Evolutionary conservation across 2,329 filamentous ascomycete species (phyloP).

Genomic region (Orbilia brochopaga): DNA sequence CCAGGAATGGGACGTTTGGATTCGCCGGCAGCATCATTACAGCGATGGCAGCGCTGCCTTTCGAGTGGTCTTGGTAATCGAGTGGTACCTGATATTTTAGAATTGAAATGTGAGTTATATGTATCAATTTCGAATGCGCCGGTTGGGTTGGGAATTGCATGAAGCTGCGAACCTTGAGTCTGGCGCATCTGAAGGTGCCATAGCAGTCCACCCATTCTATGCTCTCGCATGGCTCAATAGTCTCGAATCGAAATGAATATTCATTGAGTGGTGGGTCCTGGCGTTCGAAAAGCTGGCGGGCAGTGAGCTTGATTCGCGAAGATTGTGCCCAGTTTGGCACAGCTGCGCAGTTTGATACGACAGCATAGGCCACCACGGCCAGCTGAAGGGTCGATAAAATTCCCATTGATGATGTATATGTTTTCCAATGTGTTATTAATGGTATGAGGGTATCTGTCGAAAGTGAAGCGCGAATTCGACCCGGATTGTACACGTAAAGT

Average conservation of each 20-base stretch:
- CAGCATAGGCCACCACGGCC: conserved; percentile 10
- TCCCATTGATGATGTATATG: conserved; percentile 32
- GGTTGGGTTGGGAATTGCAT: too few relatives aligned
- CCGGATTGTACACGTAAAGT: too few relatives aligned
- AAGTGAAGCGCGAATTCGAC: too few relatives aligned
- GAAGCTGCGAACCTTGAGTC: conserved; percentile 33
- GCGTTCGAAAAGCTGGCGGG: not conserved
- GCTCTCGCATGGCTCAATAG: conserved; percentile 22
- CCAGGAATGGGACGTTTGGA: conserved; percentile 14
- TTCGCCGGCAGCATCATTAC: conserved; percentile 30
- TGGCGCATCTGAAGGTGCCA: conserved; percentile 30
- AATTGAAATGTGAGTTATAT: not conserved
- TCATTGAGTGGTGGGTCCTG: conserved; percentile 10
- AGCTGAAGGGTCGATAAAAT: conserved; percentile 23
- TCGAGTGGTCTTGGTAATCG: conserved; percentile 30
- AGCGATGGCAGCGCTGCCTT: conserved; percentile 32
- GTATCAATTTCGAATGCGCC: not conserved
- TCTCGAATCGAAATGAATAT: conserved; percentile 35
- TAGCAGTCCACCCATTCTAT: conserved; percentile 46
- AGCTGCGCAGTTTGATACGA: conserved; percentile 23
- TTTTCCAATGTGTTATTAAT: too few relatives aligned
- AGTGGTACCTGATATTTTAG: conserved; percentile 23
- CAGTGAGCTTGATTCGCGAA: not conserved
- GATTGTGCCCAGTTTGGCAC: conserved; percentile 7
- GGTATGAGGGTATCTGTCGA: too few relatives aligned